Conservation (phyloP, 306 rosid species). For the Dicorynia guianensis region DNA sequence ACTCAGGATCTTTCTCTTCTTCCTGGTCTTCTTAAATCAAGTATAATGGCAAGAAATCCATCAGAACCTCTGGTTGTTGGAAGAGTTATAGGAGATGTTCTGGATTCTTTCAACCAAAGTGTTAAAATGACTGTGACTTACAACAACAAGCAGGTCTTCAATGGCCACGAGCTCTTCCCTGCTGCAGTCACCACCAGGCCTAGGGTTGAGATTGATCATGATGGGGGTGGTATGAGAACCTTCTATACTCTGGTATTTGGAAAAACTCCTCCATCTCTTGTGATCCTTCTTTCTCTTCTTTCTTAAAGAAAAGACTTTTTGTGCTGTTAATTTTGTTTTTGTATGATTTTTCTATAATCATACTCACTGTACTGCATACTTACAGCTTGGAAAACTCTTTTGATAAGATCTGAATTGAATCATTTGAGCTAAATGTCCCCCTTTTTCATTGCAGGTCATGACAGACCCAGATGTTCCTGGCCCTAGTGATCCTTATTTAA, state of each 20-base stretch:
- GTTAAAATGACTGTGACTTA: constrained; percentile 60
- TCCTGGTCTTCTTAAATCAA: not conserved
- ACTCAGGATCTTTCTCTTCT: not conserved
- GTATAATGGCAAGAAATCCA: constrained; percentile 53
- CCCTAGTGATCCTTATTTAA: constrained; percentile 89
- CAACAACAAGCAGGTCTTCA: constrained; percentile 69
- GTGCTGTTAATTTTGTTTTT: not conserved
- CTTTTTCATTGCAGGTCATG: constrained; percentile 61
- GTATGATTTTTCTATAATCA: not conserved
- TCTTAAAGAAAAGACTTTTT: not conserved
- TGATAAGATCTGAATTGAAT: constrained; percentile 5
- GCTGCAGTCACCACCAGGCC: constrained; percentile 64
- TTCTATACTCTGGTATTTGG: constrained; percentile 80
- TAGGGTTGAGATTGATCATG: constrained; percentile 61
- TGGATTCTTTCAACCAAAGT: constrained; percentile 68
- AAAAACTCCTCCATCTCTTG: not conserved
- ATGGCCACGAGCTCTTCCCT: constrained; percentile 83
- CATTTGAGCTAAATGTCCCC: not conserved
- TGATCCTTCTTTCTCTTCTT: not conserved
- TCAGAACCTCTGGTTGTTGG: constrained; percentile 74
- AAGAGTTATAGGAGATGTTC: constrained; percentile 88
- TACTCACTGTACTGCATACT: not conserved
- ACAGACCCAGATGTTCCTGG: constrained; percentile 92
- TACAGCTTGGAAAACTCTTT: not conserved
- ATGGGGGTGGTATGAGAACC: constrained; percentile 83